Conservation (phyloP, 2,329 filamentous ascomycete genomes). For the Phaeomoniella chlamydospora region DNA sequence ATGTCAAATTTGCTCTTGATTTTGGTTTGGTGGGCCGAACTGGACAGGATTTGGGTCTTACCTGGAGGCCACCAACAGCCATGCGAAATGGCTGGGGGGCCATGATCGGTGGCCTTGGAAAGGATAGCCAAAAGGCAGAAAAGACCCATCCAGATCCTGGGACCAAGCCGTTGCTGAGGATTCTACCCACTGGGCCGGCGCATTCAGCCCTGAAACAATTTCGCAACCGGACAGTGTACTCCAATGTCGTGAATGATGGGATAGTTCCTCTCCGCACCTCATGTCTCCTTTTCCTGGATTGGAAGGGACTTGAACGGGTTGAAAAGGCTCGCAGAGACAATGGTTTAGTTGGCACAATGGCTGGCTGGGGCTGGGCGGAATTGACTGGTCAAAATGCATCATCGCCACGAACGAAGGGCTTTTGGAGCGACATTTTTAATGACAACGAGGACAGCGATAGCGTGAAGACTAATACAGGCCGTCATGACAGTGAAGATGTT, state of each 20-base stretch:
- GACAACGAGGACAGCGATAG: slow-evolving; percentile 9
- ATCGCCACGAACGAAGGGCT: slow-evolving; percentile 30
- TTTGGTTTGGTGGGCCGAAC: slow-evolving; percentile 94
- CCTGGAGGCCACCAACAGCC: slow-evolving; percentile 80
- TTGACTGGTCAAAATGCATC: slow-evolving; percentile 55
- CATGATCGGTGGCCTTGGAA: slow-evolving; percentile 67
- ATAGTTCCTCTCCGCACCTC: slow-evolving; percentile 92
- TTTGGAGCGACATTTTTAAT: slow-evolving; percentile 14
- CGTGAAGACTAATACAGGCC: slow-evolving; percentile 5
- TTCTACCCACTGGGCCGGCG: slow-evolving; percentile 80
- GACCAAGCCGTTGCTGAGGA: slow-evolving; percentile 75
- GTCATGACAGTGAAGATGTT: slow-evolving; percentile 35
- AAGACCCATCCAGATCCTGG: slow-evolving; percentile 50
- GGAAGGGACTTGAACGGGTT: slow-evolving; percentile 83
- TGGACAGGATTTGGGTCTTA: slow-evolving; percentile 85
- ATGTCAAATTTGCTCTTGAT: slow-evolving; percentile 92
- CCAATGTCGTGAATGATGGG: slow-evolving; percentile 93
- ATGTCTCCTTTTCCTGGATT: slow-evolving; percentile 91
- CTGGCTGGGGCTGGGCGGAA: slow-evolving; percentile 90
- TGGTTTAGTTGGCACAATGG: slow-evolving; percentile 80
- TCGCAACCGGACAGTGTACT: slow-evolving; percentile 81
- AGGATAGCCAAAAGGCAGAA: slow-evolving; percentile 38
- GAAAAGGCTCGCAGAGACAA: slow-evolving; percentile 90
- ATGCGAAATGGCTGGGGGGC: slow-evolving; percentile 78
- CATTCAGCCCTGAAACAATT: slow-evolving; percentile 79